phyloP scores from a whole-genome alignment of 805 yeast genomes.

The Candida montana region DNA sequence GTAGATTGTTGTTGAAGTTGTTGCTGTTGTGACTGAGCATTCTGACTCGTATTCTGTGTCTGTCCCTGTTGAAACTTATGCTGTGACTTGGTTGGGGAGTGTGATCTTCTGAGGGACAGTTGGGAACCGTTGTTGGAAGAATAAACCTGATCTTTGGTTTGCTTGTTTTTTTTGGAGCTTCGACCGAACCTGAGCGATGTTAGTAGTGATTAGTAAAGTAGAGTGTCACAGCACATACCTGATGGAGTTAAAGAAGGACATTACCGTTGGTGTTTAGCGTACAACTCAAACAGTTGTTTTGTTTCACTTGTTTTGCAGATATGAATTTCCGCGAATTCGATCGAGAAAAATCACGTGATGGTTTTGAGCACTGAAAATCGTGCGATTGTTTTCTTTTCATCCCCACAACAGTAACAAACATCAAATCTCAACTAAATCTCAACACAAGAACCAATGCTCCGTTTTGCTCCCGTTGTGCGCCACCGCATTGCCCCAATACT shows the following conservation, averaged over 20 bases:
- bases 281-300: not conserved
- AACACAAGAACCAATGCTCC: not conserved
- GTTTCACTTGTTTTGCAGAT: not conserved
- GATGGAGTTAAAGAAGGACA: conserved; percentile 37
- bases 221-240: conserved; percentile 10
- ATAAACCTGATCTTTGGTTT: conserved; percentile 27
- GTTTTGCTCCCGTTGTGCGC: not conserved
- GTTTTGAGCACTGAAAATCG: too few relatives aligned
- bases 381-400: too few relatives aligned
- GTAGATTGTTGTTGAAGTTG: conserved; percentile 16
- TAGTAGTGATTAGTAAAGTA: too few relatives aligned
- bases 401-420: too few relatives aligned
- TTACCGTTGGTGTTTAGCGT: too few relatives aligned
- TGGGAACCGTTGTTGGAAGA: conserved; percentile 43
- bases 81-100: conserved; percentile 32
- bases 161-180: conserved; percentile 42
- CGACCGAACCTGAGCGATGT: conserved; percentile 57
- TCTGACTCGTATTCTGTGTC: conserved; percentile 18
- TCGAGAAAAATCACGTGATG: too few relatives aligned
- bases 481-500: not conserved
- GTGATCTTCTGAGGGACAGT: conserved; percentile 41
- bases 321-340: not conserved
- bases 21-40: conserved; percentile 13
- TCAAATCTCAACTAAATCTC: too few relatives aligned
- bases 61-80: conserved; percentile 22